Evolutionary conservation across 352 stramenopile species (phyloP).

Genomic region (Pythium chondricola): DNA sequence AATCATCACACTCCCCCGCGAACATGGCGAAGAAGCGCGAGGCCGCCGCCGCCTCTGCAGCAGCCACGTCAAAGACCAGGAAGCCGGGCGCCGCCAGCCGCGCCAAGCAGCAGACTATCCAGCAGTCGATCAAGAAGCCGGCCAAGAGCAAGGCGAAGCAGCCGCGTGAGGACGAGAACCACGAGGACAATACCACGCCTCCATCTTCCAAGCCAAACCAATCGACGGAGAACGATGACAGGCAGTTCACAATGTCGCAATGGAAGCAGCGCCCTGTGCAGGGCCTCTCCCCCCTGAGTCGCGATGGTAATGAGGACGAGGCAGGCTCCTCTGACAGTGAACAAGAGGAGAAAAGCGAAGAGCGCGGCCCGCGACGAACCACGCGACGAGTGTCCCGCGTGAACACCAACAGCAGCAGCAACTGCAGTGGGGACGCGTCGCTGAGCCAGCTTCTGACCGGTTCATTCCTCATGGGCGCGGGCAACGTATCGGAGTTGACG

Average conservation of each 20-base stretch:
- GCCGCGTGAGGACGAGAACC: background rate
- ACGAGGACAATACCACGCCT: conserved; percentile 1
- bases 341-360: conserved; percentile 19
- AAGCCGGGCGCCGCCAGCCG: background rate
- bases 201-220: background rate
- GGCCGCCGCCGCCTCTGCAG: background rate
- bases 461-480: conserved; percentile 23
- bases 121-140: conserved; percentile 16
- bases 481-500: conserved; percentile 33
- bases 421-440: background rate
- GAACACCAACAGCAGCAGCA: background rate
- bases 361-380: conserved; percentile 2
- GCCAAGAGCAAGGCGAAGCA: conserved; percentile 15
- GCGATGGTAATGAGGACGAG: background rate
- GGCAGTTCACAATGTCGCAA: background rate
- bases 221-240: background rate
- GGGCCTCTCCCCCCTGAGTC: background rate
- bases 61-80: conserved; percentile 5
- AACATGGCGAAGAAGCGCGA: conserved; percentile 19
- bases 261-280: background rate
- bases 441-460: conserved; percentile 15
- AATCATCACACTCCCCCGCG: background rate
- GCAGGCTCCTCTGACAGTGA: too few species aligned
- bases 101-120: conserved; percentile 19
- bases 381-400: background rate